Evolutionary conservation across 441 rosid species (phyloP).

Genomic region (Pelargonium citronellum): DNA sequence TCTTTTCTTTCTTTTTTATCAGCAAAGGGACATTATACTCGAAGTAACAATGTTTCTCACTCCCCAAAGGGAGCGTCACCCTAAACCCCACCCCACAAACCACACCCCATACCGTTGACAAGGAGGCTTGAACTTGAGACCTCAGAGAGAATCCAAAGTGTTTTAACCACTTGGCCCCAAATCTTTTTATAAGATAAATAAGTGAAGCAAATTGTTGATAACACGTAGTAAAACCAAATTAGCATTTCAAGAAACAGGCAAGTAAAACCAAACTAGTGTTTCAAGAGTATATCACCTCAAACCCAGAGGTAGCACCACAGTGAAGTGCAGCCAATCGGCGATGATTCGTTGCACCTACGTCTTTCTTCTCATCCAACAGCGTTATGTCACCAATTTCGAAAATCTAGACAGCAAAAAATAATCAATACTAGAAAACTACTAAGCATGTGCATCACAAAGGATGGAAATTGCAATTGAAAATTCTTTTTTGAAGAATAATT

Average conservation of each 20-base stretch:
- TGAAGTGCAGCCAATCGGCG: conserved; percentile 70
- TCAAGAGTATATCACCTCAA: conserved; percentile 60
- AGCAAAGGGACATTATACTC: no score
- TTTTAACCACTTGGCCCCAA: no score
- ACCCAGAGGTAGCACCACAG: conserved; percentile 90
- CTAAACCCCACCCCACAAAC: no score
- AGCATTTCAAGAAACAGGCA: no score
- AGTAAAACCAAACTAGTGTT: neutral
- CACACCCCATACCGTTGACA: no score
- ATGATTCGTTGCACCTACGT: conserved; percentile 74
- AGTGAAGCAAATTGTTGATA: neutral
- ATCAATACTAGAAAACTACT: neutral
- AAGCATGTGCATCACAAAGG: neutral
- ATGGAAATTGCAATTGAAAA: neutral
- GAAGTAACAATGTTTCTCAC: no score
- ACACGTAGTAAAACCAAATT: neutral
- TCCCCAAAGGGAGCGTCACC: no score
- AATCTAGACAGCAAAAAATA: conserved; percentile 35
- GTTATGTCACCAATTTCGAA: conserved; percentile 77
- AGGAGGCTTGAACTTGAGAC: no score
- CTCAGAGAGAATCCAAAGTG: no score
- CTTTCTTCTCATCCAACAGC: conserved; percentile 54
- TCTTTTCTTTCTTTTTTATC: no score
- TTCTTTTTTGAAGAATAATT: neutral
- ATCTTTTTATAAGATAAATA: no score